Evolutionary conservation across 495 filamentous ascomycete species (phyloP).

Genomic region (Lindgomyces ingoldianus): DNA sequence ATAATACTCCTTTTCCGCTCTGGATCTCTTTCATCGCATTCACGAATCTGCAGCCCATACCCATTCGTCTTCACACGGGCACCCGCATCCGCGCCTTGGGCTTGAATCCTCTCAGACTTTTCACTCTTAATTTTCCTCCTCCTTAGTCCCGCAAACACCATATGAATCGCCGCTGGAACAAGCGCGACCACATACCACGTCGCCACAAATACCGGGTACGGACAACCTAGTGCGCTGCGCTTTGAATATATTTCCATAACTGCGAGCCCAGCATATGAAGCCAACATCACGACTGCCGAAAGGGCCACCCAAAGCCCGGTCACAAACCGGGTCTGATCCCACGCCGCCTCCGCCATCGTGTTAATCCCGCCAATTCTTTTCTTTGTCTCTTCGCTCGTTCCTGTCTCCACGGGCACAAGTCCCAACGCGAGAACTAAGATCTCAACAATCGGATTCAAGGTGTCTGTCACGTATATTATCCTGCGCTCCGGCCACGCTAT

Average conservation of each 20-base stretch:
- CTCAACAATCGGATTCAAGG: constrained; percentile 4
- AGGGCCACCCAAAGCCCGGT: constrained; percentile 1
- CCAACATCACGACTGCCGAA: neutral
- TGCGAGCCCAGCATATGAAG: constrained; percentile 9
- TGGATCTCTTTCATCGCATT: neutral
- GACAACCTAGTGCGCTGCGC: constrained; percentile 25
- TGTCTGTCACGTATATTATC: constrained; percentile 16
- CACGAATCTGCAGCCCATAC: neutral
- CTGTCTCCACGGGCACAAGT: constrained; percentile 20
- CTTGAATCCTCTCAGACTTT: neutral
- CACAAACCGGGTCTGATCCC: neutral
- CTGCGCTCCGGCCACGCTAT: constrained; percentile 33
- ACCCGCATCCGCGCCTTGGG: neutral
- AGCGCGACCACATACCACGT: constrained; percentile 27
- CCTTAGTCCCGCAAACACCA: neutral
- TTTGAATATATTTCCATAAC: constrained; percentile 28
- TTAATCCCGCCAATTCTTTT: neutral
- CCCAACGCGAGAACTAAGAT: constrained; percentile 27
- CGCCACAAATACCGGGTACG: constrained; percentile 18
- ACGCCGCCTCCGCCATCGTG: constrained; percentile 7
- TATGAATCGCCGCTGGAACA: constrained; percentile 20
- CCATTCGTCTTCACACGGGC: neutral
- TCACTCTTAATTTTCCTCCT: neutral
- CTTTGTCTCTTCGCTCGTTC: neutral
- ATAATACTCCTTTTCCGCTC: neutral